Percentiles rank a stretch among this genome's conserved stretches.
These are phyloP conservation scores for Neurospora intermedia DNA, from an alignment of 495 filamentous ascomycete genomes.

Conservation along the genomic window DNA sequence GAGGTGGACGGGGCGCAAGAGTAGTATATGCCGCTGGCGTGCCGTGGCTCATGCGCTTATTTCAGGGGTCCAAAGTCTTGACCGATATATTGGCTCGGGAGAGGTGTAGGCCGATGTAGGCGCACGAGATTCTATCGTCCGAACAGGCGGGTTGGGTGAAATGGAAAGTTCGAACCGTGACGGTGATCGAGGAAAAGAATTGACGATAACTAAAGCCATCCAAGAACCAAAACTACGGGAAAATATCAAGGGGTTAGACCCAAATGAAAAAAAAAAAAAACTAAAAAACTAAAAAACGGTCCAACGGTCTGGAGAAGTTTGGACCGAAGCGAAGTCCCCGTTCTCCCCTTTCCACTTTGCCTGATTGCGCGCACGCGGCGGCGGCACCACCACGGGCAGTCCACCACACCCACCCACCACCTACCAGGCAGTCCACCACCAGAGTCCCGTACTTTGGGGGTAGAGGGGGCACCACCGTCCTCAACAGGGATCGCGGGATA, in stretches of 20 bases:
- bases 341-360: background rate
- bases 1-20: background rate
- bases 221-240: background rate
- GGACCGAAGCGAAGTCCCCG: background rate
- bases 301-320: background rate
- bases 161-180: background rate
- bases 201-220: background rate
- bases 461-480: background rate
- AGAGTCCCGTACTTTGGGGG: background rate
- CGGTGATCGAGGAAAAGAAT: background rate
- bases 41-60: background rate
- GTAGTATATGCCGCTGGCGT: background rate
- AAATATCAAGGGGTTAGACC: background rate
- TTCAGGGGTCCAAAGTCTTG: background rate
- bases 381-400: background rate
- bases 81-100: background rate
- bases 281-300: background rate
- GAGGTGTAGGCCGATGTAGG: background rate
- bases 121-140: background rate
- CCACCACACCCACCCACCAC: background rate
- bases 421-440: background rate
- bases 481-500: background rate
- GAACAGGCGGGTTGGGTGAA: constrained; percentile 1
- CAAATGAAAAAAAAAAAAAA: background rate
- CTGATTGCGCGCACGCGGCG: background rate